These are phyloP conservation scores for Penicillium sp. DNA, from an alignment of 2,329 filamentous ascomycete species.

Conservation along the genomic window DNA sequence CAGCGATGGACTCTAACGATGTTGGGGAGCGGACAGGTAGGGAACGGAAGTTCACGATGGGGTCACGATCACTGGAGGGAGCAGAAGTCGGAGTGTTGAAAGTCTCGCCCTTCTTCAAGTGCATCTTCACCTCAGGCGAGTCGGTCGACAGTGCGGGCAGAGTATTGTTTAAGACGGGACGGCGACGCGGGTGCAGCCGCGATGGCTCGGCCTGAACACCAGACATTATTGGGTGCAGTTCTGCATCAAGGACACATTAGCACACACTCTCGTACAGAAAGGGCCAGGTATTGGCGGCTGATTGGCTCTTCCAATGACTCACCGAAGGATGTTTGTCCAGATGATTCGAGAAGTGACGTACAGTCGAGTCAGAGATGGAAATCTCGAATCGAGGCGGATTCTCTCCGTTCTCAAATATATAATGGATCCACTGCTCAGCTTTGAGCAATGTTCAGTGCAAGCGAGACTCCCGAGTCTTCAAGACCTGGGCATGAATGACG, in stretches of 20 bases:
- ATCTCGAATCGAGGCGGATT: conserved; percentile 1
- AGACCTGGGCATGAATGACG: not conserved
- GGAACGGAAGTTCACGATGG: conserved; percentile 46
- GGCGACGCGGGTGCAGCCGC: conserved; percentile 38
- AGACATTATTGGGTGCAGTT: conserved; percentile 31
- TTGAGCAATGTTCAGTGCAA: not conserved
- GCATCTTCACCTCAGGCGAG: conserved; percentile 45
- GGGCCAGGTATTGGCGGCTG: conserved; percentile 9
- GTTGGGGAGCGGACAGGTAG: conserved; percentile 69
- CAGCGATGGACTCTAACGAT: conserved; percentile 68
- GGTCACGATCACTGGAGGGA: conserved; percentile 44
- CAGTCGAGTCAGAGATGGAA: conserved; percentile 23
- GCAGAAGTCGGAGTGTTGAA: conserved; percentile 51
- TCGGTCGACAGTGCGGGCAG: conserved; percentile 32
- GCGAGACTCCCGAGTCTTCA: not conserved
- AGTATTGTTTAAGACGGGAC: conserved; percentile 32
- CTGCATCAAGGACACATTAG: conserved; percentile 14
- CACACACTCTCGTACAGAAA: conserved; percentile 8
- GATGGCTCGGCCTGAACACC: conserved; percentile 24
- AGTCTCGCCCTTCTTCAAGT: conserved; percentile 71
- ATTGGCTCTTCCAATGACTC: conserved; percentile 23
- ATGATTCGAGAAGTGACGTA: conserved; percentile 21
- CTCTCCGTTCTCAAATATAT: conserved; percentile 9
- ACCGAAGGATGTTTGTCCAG: conserved; percentile 13
- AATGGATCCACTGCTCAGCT: conserved; percentile 2